Conservation (phyloP, 768 basidiomycete genomes). For the Dacryopinax primogenitus region DNA sequence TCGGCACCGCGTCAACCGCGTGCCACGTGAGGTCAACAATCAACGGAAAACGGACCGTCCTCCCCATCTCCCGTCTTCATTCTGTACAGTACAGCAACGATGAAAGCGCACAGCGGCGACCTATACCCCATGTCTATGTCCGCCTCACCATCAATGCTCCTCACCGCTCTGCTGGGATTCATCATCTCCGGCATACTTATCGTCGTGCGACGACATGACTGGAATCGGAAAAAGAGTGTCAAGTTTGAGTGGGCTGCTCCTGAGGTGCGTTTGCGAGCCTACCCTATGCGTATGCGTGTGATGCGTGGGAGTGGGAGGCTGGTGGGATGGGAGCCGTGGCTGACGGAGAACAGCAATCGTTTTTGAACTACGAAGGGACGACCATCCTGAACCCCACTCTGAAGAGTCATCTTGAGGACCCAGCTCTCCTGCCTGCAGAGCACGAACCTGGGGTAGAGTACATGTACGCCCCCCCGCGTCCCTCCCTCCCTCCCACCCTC, state of each 20-base stretch:
- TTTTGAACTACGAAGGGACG: conserved; percentile 44
- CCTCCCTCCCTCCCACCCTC: conserved; percentile 26
- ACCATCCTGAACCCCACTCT: conserved; percentile 48
- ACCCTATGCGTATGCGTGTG: too few species aligned
- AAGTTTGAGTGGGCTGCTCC: conserved; percentile 49
- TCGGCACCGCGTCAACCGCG: too few species aligned
- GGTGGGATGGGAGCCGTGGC: too few species aligned
- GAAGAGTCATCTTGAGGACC: conserved; percentile 48
- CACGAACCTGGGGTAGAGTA: not conserved
- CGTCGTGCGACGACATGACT: conserved; percentile 45
- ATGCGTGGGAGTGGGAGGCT: conserved; percentile 3
- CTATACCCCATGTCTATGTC: not conserved
- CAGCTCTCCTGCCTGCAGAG: conserved; percentile 40
- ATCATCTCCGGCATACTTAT: conserved; percentile 66
- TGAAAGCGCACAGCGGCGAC: too few species aligned
- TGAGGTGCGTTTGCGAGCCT: conserved; percentile 39
- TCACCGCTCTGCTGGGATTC: conserved; percentile 57
- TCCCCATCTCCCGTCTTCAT: too few species aligned
- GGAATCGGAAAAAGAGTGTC: conserved; percentile 58
- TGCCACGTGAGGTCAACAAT: too few species aligned
- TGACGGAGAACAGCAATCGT: conserved; percentile 37
- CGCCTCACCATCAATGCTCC: conserved; percentile 23
- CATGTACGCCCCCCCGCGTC: not conserved
- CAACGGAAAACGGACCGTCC: too few species aligned
- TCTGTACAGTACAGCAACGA: too few species aligned